Evolutionary conservation across 2,329 filamentous ascomycete species (phyloP).

Genomic region (Fusarium secorum): DNA sequence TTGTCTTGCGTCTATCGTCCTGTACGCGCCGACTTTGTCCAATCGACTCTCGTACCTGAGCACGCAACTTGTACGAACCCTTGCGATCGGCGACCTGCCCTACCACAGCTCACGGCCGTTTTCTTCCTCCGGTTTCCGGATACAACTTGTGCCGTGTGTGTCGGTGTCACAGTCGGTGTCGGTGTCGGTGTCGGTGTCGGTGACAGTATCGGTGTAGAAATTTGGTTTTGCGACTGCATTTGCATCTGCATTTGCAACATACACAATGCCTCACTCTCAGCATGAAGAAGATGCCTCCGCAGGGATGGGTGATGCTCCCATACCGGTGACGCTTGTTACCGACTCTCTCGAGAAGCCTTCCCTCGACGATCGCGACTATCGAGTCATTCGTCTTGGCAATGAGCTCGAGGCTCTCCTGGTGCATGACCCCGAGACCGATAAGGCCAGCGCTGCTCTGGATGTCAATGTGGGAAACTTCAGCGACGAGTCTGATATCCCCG

Average conservation of each 20-base stretch:
- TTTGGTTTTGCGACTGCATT: constrained; percentile 19
- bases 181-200: constrained; percentile 26
- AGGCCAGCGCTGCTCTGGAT: constrained; percentile 93
- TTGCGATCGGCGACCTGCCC: constrained; percentile 24
- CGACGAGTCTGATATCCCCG: constrained; percentile 88
- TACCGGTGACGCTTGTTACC: constrained; percentile 58
- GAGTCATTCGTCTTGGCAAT: constrained; percentile 85
- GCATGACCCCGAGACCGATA: constrained; percentile 94
- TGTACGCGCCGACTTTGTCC: constrained; percentile 8
- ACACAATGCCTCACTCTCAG: constrained; percentile 45
- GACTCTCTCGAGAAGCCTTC: constrained; percentile 82
- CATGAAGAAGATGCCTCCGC: constrained; percentile 35
- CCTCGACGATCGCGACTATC: constrained; percentile 85
- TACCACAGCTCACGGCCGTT: constrained; percentile 17
- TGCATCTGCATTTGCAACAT: constrained; percentile 5
- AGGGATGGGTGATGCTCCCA: constrained; percentile 38
- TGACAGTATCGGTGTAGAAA: constrained; percentile 7
- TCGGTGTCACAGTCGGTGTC: constrained; percentile 25
- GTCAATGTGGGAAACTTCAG: constrained; percentile 97
- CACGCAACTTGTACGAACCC: constrained; percentile 21
- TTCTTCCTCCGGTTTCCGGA: constrained; percentile 13
- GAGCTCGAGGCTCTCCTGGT: constrained; percentile 90
- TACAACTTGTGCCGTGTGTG: constrained; percentile 9
- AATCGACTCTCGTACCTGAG: constrained; percentile 11
- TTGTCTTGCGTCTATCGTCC: constrained; percentile 4